These are phyloP conservation scores for Stachybotrys elegans DNA, from an alignment of 2,329 filamentous ascomycete species.

Conservation along the genomic window DNA sequence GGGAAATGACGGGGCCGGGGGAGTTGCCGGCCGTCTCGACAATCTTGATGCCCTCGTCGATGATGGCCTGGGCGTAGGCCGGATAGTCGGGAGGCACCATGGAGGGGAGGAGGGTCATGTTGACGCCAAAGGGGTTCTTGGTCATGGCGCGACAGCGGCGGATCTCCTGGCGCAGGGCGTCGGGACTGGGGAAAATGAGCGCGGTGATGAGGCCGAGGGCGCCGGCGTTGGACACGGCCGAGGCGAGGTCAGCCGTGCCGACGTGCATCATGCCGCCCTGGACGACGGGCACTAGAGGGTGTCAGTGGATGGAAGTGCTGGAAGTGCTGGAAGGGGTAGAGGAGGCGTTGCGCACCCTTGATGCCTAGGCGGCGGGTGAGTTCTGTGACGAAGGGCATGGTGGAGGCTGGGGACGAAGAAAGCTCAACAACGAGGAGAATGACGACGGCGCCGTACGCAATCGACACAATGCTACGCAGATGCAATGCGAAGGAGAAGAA, in stretches of 20 bases:
- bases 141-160: slow-evolving; percentile 78
- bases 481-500: not conserved
- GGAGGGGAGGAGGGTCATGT: slow-evolving; percentile 87
- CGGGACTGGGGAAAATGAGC: slow-evolving; percentile 87
- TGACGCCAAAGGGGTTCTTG: slow-evolving; percentile 79
- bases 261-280: slow-evolving; percentile 88
- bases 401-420: slow-evolving; percentile 13
- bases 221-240: slow-evolving; percentile 75
- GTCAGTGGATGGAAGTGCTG: slow-evolving; percentile 4
- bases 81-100: slow-evolving; percentile 87
- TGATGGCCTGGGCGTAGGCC: slow-evolving; percentile 85
- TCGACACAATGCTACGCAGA: too few species aligned
- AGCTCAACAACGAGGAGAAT: too few species aligned
- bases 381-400: slow-evolving; percentile 54
- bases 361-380: slow-evolving; percentile 55
- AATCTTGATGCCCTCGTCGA: slow-evolving; percentile 86
- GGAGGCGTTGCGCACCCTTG: slow-evolving; percentile 27
- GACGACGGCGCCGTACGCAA: too few species aligned
- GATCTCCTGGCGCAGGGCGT: slow-evolving; percentile 91
- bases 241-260: slow-evolving; percentile 73
- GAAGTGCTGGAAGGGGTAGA: too few species aligned
- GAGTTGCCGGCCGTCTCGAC: slow-evolving; percentile 90
- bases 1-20: slow-evolving; percentile 83
- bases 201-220: slow-evolving; percentile 79
- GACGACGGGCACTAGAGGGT: slow-evolving; percentile 63